A percentile compares a stretch with the other conserved stretches of the same genome.
These are phyloP conservation scores for Brassica hybrid DNA, from an alignment of 441 rosid genomes.

Conservation along the genomic window DNA sequence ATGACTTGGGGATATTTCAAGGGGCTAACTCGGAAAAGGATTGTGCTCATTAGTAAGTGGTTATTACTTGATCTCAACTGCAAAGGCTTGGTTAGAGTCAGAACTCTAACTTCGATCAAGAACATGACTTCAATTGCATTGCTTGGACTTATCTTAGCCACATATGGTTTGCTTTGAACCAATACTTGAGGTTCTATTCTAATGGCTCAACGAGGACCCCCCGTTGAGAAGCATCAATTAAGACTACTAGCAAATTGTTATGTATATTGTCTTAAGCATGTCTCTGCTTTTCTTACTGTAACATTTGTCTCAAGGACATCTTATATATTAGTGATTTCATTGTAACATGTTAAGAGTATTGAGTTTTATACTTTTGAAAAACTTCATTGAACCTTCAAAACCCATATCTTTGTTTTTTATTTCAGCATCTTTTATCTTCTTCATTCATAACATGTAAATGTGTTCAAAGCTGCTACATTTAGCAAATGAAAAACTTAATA, in stretches of 20 bases:
- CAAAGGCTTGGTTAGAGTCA: not conserved
- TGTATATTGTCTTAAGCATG: too few relatives aligned
- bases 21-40: constrained; percentile 11
- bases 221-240: too few relatives aligned
- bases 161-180: not conserved
- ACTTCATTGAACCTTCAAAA: not conserved
- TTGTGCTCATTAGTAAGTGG: not conserved
- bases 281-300: too few relatives aligned
- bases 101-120: constrained; percentile 16
- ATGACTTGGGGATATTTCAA: not conserved
- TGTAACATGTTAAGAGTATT: not conserved
- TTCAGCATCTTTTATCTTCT: not conserved
- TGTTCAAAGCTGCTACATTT: not conserved
- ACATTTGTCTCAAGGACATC: too few relatives aligned
- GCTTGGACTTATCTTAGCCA: too few relatives aligned
- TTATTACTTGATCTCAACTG: constrained; percentile 17
- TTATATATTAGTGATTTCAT: too few relatives aligned
- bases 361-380: not conserved
- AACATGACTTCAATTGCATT: not conserved
- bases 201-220: too few relatives aligned
- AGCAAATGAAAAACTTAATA: not conserved
- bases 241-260: too few relatives aligned
- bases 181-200: not conserved
- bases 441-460: not conserved
- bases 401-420: not conserved